A percentile compares a stretch with the other conserved stretches of the same genome.
These are phyloP conservation scores for Populus davidiana DNA, from an alignment of 345 rosid genomes.

Conservation along the genomic window DNA sequence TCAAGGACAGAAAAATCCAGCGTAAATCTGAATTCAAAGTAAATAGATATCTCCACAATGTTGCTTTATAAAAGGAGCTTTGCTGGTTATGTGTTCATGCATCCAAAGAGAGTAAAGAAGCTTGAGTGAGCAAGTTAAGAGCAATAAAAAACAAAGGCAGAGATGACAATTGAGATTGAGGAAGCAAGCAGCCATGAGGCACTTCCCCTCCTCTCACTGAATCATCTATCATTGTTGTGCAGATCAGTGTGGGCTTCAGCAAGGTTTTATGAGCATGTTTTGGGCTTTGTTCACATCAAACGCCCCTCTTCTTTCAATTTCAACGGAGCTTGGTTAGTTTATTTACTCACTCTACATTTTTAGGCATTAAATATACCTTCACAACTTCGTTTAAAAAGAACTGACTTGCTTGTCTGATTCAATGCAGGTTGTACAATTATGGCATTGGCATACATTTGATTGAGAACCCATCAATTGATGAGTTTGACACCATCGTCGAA, in stretches of 20 bases:
- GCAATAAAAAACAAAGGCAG: background rate
- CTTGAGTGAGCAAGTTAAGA: background rate
- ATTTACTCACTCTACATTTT: background rate
- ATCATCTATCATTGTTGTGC: slow-evolving; percentile 51
- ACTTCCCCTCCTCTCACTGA: slow-evolving; percentile 50
- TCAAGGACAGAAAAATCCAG: background rate
- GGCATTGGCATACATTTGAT: slow-evolving; percentile 61
- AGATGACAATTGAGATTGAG: slow-evolving; percentile 25
- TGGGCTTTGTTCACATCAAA: slow-evolving; percentile 53
- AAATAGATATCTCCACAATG: background rate
- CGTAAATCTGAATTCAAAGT: slow-evolving; percentile 14
- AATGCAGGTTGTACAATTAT: slow-evolving; percentile 50
- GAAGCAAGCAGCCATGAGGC: slow-evolving; percentile 33
- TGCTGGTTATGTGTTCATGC: background rate
- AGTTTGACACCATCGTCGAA: slow-evolving; percentile 35
- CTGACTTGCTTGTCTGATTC: background rate
- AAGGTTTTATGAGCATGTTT: slow-evolving; percentile 44
- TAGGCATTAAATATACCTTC: background rate
- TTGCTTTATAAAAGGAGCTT: slow-evolving; percentile 24
- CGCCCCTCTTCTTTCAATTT: slow-evolving; percentile 65
- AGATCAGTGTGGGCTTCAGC: slow-evolving; percentile 46
- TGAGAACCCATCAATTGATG: slow-evolving; percentile 43
- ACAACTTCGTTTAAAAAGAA: background rate
- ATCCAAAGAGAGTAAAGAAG: background rate
- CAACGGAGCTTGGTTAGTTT: slow-evolving; percentile 43